Evolutionary conservation across 768 basidiomycete genomes (phyloP).

Genomic region (Lanmaoa rubissima): DNA sequence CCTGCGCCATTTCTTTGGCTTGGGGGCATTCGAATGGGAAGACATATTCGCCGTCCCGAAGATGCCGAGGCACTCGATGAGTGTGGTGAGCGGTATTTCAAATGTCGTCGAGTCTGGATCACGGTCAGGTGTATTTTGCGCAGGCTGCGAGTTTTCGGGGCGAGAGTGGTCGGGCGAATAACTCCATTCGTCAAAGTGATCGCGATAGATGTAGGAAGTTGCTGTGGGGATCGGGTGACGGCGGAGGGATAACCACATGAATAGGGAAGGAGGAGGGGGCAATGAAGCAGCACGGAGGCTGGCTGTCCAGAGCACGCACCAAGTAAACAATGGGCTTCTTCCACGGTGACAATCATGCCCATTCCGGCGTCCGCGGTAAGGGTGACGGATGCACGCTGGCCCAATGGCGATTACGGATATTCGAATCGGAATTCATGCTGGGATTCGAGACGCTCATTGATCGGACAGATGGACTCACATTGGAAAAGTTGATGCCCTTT

Average conservation of each 20-base stretch:
- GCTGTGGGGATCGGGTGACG: constrained; percentile 42
- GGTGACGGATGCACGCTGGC: constrained; percentile 70
- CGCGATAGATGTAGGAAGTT: constrained; percentile 76
- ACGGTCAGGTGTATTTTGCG: constrained; percentile 10
- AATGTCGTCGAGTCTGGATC: constrained; percentile 45
- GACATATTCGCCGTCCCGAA: constrained; percentile 73
- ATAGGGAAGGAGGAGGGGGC: background rate
- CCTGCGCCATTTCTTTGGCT: constrained; percentile 49
- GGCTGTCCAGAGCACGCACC: constrained; percentile 45
- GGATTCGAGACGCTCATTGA: background rate
- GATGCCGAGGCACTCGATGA: constrained; percentile 90
- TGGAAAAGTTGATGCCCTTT: constrained; percentile 77
- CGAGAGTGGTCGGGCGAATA: constrained; percentile 49
- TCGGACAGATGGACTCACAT: constrained; percentile 47
- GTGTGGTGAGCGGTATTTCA: constrained; percentile 78
- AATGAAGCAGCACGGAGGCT: constrained; percentile 3
- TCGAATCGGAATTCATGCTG: constrained; percentile 2
- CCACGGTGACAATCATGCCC: constrained; percentile 77
- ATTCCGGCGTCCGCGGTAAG: constrained; percentile 64
- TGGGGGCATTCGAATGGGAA: constrained; percentile 28
- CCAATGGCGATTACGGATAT: constrained; percentile 8
- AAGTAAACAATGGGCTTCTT: constrained; percentile 78
- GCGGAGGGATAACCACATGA: background rate
- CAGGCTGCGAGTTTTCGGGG: constrained; percentile 22
- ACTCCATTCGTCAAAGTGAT: constrained; percentile 77